These are phyloP conservation scores for Aureobasidium lini DNA, from an alignment of 2,329 filamentous ascomycete genomes.

Conservation along the genomic window DNA sequence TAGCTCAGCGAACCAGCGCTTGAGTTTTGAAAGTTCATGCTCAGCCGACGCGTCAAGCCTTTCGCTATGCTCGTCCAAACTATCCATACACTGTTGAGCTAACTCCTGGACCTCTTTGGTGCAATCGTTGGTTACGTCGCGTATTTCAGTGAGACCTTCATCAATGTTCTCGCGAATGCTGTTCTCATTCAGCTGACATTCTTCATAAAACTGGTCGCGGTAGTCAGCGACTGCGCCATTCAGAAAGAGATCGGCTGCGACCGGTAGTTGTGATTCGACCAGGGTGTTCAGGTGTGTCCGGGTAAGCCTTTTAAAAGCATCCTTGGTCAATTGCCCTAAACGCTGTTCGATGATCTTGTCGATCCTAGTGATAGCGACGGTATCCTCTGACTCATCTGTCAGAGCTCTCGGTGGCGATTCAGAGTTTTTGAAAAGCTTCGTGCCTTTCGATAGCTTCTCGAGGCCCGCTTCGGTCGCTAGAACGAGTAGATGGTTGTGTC, in stretches of 20 bases:
- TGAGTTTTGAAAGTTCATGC: not conserved
- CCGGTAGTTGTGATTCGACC: not conserved
- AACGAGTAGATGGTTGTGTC: not conserved
- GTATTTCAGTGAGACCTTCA: not conserved
- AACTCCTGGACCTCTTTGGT: not conserved
- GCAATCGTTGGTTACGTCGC: not conserved
- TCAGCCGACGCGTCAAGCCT: not conserved
- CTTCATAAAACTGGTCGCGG: constrained; percentile 4
- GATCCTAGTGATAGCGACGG: not conserved
- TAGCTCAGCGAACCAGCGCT: constrained; percentile 2
- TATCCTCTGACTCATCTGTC: not conserved
- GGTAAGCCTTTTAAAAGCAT: not conserved
- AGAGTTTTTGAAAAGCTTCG: not conserved
- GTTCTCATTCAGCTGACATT: not conserved
- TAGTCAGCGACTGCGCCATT: not conserved
- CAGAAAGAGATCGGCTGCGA: not conserved
- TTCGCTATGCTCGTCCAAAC: not conserved
- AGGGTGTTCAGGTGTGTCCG: not conserved
- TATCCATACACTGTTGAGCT: not conserved
- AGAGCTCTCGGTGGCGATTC: not conserved
- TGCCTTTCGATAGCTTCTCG: not conserved
- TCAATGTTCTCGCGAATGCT: not conserved
- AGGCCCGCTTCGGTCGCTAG: not conserved
- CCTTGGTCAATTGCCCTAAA: not conserved
- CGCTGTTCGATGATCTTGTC: constrained; percentile 4